Conservation (phyloP, 2,329 filamentous ascomycete species). For the Fusarium lateritium region DNA sequence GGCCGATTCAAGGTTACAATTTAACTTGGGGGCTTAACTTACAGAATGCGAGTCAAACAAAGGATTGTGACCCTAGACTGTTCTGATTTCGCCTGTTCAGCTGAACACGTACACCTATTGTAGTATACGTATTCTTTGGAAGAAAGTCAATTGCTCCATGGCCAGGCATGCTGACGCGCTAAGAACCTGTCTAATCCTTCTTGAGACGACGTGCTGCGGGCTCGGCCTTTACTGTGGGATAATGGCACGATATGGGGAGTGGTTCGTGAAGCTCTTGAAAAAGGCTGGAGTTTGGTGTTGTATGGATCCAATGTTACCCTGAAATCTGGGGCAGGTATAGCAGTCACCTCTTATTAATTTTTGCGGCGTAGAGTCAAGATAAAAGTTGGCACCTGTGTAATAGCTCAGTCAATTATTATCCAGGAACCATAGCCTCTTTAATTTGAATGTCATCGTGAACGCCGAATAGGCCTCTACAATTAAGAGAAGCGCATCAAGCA, state of each 20-base stretch:
- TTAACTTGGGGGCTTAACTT: conserved; percentile 8
- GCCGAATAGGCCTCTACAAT: no score
- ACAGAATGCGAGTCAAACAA: not conserved
- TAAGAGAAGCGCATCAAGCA: not conserved
- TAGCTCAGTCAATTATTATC: conserved; percentile 28
- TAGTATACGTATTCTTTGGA: conserved; percentile 6
- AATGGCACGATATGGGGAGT: conserved; percentile 28
- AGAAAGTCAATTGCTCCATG: conserved; percentile 16
- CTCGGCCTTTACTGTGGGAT: conserved; percentile 19
- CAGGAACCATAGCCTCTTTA: conserved; percentile 19
- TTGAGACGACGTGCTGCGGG: conserved; percentile 15
- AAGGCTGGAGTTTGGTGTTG: conserved; percentile 10
- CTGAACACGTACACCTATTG: conserved; percentile 23
- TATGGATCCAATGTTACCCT: conserved; percentile 1
- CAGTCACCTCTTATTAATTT: conserved; percentile 15
- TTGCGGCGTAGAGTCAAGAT: not conserved
- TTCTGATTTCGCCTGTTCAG: conserved; percentile 7
- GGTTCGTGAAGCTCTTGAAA: conserved; percentile 4
- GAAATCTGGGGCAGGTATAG: conserved; percentile 30
- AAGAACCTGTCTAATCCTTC: conserved; percentile 24
- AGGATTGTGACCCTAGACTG: not conserved
- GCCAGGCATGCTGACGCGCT: conserved; percentile 13
- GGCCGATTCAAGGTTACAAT: conserved; percentile 19
- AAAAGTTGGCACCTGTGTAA: conserved; percentile 30
- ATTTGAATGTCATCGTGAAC: conserved; percentile 11